Evolutionary conservation across 495 filamentous ascomycete genomes (phyloP), one percentile per base, ranked within the genome.

Genomic region (Hyaloscypha variabilis): DNA sequence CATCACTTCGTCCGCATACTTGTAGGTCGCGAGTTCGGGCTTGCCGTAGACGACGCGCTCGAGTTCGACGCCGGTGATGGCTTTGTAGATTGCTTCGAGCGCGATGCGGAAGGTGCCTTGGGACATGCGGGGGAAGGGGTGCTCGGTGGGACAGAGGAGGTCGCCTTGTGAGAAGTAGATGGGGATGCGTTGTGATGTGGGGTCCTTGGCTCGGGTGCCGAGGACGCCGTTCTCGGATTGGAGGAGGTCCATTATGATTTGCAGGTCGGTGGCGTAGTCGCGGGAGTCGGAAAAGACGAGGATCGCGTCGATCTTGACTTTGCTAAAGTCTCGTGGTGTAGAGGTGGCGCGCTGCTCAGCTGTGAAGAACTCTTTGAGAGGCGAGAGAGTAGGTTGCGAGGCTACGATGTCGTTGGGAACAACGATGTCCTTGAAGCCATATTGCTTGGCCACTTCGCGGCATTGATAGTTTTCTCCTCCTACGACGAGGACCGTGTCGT

Each of bases 91-190:
- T 3, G 92, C 93, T 63, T 87, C 84, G 19, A 99, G 72, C 6
- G 93, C 91, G n/a, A 86, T 86, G 60, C 89, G 87, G 82, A 97
- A 99, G 0, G 88, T 93, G 42, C 94, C 95, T 77, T 97, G 95
- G 8, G 93, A 94, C 36, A 97, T 84, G 26, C 95, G 87, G 6
- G 94, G 92, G 19, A 91, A 85, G 55, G 86, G 90, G 75, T 94
- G 92, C 24, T 80, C 81, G 0, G 92, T 88, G 30, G 91, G 88
- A 92, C 93, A 99, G 74, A 90, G 82, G 21, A 97, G 77, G 76
- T 99, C 95, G 2, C 91, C 88, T 75, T 97, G 97, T 4, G 85
- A 88, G 79, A 96, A 96, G 79, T 88, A 97, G 0, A 97, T 88
- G 64, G 91, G 91, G 68, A 93, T 91, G 49, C 88, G 84, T 69